phyloP scores from a whole-genome alignment of 768 basidiomycete species.

The Kwoniella europaea region DNA sequence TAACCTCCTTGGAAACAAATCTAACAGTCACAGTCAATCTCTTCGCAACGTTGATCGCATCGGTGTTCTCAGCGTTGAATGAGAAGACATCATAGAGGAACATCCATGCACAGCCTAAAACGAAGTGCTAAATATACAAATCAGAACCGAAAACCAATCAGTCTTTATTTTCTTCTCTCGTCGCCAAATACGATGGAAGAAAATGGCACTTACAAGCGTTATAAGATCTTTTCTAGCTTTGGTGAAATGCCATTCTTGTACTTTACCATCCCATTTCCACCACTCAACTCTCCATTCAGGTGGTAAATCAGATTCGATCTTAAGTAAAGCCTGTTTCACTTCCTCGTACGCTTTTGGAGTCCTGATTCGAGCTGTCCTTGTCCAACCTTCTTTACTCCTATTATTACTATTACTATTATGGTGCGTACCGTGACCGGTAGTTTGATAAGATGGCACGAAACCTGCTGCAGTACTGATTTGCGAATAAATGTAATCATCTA shows the following conservation, averaged over 20 bases:
- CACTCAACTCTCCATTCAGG: conserved; percentile 41
- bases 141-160: background rate
- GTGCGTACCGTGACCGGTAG: background rate
- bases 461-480: conserved; percentile 23
- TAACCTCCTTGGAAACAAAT: conserved; percentile 12
- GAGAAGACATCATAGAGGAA: conserved; percentile 37
- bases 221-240: conserved; percentile 35
- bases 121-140: conserved; percentile 39
- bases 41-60: conserved; percentile 40
- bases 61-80: conserved; percentile 37
- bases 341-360: conserved; percentile 48
- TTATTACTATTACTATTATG: background rate
- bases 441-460: conserved; percentile 1
- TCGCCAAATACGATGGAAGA: background rate
- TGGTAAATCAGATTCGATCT: conserved; percentile 43
- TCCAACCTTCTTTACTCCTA: conserved; percentile 31
- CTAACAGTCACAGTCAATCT: conserved; percentile 35
- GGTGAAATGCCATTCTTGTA: conserved; percentile 38
- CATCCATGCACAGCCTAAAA: conserved; percentile 50
- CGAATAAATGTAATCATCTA: conserved; percentile 39
- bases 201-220: conserved; percentile 36
- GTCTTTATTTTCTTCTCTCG: background rate
- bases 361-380: conserved; percentile 35
- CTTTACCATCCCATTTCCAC: conserved; percentile 43
- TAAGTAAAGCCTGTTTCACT: conserved; percentile 37